phyloP scores from a whole-genome alignment of 768 basidiomycete genomes.

The Boletus patriciae region DNA sequence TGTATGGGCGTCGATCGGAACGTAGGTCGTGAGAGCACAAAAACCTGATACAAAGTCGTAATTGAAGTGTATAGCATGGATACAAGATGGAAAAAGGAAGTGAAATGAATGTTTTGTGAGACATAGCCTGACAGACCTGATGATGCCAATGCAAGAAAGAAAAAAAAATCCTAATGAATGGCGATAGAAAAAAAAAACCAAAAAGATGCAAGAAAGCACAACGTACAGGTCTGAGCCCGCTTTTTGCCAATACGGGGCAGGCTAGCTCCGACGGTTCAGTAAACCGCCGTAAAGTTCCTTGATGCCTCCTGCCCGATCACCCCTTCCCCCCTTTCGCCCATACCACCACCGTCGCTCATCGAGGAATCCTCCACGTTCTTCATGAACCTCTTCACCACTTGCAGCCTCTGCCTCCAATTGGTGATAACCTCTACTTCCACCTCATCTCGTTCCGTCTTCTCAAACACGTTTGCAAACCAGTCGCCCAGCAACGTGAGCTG shows the following conservation, averaged over 20 bases:
- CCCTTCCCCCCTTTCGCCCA: slow-evolving; percentile 34
- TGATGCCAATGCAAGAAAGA: slow-evolving; percentile 10
- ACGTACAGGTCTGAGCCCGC: neutral
- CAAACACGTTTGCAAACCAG: slow-evolving; percentile 86
- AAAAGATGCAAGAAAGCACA: neutral
- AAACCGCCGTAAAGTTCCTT: slow-evolving; percentile 59
- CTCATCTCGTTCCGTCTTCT: slow-evolving; percentile 70
- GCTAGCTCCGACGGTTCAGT: slow-evolving; percentile 29
- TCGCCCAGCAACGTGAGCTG: slow-evolving; percentile 86
- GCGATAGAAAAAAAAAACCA: neutral
- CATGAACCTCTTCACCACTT: slow-evolving; percentile 72
- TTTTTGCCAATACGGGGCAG: slow-evolving; percentile 1
- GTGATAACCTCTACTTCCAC: slow-evolving; percentile 75
- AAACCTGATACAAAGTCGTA: slow-evolving; percentile 9
- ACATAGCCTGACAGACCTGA: slow-evolving; percentile 1
- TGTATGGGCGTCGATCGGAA: neutral
- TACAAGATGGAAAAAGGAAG: slow-evolving; percentile 12
- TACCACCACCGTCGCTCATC: slow-evolving; percentile 23
- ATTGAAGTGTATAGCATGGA: slow-evolving; percentile 7
- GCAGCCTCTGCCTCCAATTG: slow-evolving; percentile 82
- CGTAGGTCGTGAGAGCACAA: neutral
- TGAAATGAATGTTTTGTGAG: slow-evolving; percentile 5
- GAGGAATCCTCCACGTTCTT: slow-evolving; percentile 24
- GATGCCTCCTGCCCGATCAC: slow-evolving; percentile 53
- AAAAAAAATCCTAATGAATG: slow-evolving; percentile 15